Base-by-base conservation (phyloP, 192 early-diverging fungal genomes). In the Dimargaris xerosporica region DNA sequence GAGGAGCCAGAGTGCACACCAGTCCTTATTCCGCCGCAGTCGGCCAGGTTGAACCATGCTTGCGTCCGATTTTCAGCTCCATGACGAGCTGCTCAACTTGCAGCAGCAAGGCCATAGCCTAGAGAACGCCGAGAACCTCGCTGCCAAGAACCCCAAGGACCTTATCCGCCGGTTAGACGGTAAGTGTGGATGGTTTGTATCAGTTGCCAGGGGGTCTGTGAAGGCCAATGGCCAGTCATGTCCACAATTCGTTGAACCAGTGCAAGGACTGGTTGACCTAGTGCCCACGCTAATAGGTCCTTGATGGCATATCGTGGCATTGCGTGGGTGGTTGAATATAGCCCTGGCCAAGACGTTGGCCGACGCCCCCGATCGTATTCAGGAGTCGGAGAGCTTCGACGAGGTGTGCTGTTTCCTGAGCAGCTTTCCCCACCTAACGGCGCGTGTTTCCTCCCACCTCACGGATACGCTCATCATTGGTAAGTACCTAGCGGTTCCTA, bases 391-490 rank as follows among this genome's bases (percentile, higher is more conserved):
- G 39, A 11, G 13, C 9, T 60, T 60, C 28, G 7, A 43, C 16
- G n/a, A 44, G 5, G n/a, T 64, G 25, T 71, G 65, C 29, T 66
- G 69, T 62, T 80, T 63, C 80, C 69, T 75, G 63, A 69, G 67
- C 47, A 62, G 46, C 44, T 51, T 69, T 23, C 66, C 74, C 17
- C 71, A 77, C 42, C 68, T 75, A 1, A 59, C 73, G 30, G 74
- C 79, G 19, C 80, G 83, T 44, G 71, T 89, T 13, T 10, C 50
- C 50, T 26, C 50, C 15, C 50, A 52, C 23, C n/a, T 52, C 0
- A 73, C 83, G 30, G 86, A 88, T 61, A 82, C 84, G 61, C 66
- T 92, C 19, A 66, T 89, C 2, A 74, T 88, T n/a, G 83, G 82
- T 83, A 75, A 44, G 61, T 64, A 7, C 2, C 34, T 5, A 39